Percentiles rank a stretch among this genome's conserved stretches.
phyloP scores from a whole-genome alignment of 1,284 basidiomycete genomes.

The Leccinum fuscescens region DNA sequence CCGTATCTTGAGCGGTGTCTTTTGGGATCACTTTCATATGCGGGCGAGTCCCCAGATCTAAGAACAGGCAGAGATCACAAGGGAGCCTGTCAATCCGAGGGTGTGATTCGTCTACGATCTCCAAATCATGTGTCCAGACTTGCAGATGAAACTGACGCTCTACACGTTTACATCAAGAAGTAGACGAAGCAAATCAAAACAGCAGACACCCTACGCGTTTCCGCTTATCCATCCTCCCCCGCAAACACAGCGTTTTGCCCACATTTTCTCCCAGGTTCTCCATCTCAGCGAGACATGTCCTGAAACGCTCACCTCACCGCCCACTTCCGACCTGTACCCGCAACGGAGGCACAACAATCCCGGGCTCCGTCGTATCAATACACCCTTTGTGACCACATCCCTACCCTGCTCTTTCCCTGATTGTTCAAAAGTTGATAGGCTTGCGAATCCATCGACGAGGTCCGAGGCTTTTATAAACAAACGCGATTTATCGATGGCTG shows the following conservation, averaged over 20 bases:
- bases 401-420: conserved; percentile 41
- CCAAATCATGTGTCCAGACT: not conserved
- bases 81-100: not conserved
- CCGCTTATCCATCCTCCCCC: conserved; percentile 59
- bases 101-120: not conserved
- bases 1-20: no score
- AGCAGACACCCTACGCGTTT: conserved; percentile 10
- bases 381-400: conserved; percentile 63
- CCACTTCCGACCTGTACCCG: conserved; percentile 52
- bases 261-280: conserved; percentile 61
- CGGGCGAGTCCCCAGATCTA: no score
- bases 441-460: conserved; percentile 57
- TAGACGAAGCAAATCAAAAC: not conserved
- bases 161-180: not conserved
- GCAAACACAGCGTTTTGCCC: conserved; percentile 61
- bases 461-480: conserved; percentile 70
- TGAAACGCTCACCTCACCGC: conserved; percentile 30
- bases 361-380: conserved; percentile 39
- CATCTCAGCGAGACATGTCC: conserved; percentile 45
- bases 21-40: no score
- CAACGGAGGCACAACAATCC: conserved; percentile 58
- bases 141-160: conserved; percentile 18
- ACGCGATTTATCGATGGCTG: conserved; percentile 56
- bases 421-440: conserved; percentile 31
- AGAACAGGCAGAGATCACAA: no score